phyloP scores from a whole-genome alignment of 768 basidiomycete genomes.

The Leccinum arenicola region DNA sequence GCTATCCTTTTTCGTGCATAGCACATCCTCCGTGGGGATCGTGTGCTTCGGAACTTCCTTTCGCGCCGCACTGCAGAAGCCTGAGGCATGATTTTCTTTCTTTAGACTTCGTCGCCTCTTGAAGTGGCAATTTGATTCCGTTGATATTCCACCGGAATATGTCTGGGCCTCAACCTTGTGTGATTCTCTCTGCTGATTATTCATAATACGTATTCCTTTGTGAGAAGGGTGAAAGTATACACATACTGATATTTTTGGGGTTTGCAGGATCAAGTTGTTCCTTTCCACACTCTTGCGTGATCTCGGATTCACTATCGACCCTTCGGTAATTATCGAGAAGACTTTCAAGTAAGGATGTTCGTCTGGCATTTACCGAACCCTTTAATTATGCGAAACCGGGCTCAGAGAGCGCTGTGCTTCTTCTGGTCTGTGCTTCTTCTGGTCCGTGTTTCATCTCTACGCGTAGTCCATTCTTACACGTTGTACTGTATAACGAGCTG shows the following conservation, averaged over 20 bases:
- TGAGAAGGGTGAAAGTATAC: not conserved
- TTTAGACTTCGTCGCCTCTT: conserved; percentile 18
- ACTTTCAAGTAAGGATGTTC: conserved; percentile 51
- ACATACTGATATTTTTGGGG: conserved; percentile 21
- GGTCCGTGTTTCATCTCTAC: conserved; percentile 18
- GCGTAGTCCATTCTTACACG: conserved; percentile 8
- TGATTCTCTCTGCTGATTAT: conserved; percentile 1
- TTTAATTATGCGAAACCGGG: conserved; percentile 22
- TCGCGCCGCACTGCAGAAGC: conserved; percentile 5
- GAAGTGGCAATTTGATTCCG: conserved; percentile 10
- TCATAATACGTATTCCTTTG: conserved; percentile 1
- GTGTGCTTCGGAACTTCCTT: conserved; percentile 8
- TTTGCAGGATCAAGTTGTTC: conserved; percentile 58
- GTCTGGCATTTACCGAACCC: conserved; percentile 17
- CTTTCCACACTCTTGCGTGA: conserved; percentile 57
- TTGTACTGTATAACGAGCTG: conserved; percentile 10
- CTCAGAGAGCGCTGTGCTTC: conserved; percentile 8
- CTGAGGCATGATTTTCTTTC: conserved; percentile 18
- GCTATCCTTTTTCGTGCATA: conserved; percentile 9
- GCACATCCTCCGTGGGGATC: conserved; percentile 8
- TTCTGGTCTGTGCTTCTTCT: conserved; percentile 13
- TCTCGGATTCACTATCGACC: conserved; percentile 51
- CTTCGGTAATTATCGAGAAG: conserved; percentile 57
- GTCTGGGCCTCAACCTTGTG: conserved; percentile 1
- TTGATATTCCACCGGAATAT: not conserved